These are phyloP conservation scores for Emericellopsis cladophorae DNA, from an alignment of 2,329 filamentous ascomycete species.

Conservation along the genomic window DNA sequence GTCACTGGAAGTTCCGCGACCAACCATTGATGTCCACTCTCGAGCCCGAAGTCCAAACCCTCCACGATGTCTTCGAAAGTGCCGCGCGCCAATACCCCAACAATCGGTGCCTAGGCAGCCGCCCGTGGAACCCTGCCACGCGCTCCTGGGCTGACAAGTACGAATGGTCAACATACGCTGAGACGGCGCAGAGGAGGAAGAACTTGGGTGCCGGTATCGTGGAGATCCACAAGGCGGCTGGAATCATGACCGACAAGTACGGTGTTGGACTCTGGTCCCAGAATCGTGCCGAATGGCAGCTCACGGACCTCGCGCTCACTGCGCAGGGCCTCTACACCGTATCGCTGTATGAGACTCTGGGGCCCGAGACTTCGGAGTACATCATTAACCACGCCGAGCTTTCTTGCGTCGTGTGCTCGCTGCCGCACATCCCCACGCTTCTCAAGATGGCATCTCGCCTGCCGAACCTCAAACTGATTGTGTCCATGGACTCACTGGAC, in stretches of 20 bases:
- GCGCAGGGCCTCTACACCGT: slow-evolving; percentile 84
- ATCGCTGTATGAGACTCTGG: slow-evolving; percentile 92
- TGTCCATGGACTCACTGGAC: slow-evolving; percentile 75
- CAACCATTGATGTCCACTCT: slow-evolving; percentile 57
- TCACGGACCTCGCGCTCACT: slow-evolving; percentile 73
- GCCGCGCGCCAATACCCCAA: slow-evolving; percentile 50
- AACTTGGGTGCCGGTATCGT: slow-evolving; percentile 79
- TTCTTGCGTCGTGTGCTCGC: slow-evolving; percentile 60
- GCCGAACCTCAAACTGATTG: slow-evolving; percentile 73
- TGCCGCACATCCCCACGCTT: slow-evolving; percentile 70
- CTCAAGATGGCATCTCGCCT: slow-evolving; percentile 67
- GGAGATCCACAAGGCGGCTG: slow-evolving; percentile 63
- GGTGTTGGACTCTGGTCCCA: slow-evolving; percentile 78
- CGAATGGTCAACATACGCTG: slow-evolving; percentile 71
- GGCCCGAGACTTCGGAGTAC: slow-evolving; percentile 82
- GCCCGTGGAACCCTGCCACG: slow-evolving; percentile 63
- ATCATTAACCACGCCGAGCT: slow-evolving; percentile 87
- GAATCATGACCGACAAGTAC: slow-evolving; percentile 49
- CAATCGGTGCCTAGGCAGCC: slow-evolving; percentile 64
- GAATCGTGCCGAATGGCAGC: slow-evolving; percentile 80
- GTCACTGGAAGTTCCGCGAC: slow-evolving; percentile 69
- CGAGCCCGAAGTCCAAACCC: slow-evolving; percentile 58
- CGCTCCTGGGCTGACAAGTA: slow-evolving; percentile 65
- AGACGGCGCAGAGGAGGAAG: slow-evolving; percentile 66
- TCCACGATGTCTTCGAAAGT: slow-evolving; percentile 71